These are phyloP conservation scores for Diaporthe velutina DNA, from an alignment of 2,329 filamentous ascomycete genomes.

Conservation along the genomic window DNA sequence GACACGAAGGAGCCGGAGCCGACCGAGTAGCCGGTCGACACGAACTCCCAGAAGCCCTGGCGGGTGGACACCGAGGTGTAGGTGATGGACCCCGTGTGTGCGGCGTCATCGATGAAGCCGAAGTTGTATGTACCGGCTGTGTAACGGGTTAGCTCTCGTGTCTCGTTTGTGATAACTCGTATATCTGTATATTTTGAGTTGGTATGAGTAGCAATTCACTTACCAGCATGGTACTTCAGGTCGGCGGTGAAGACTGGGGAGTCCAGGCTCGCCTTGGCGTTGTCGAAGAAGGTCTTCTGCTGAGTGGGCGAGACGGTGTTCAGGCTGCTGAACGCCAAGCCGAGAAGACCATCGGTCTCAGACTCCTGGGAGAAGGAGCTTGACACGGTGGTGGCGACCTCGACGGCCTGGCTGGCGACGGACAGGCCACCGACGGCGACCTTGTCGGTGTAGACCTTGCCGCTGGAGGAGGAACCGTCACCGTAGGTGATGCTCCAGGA, in stretches of 20 bases:
- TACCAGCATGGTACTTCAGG: conserved; percentile 48
- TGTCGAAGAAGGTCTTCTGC: conserved; percentile 58
- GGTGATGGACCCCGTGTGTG: conserved; percentile 68
- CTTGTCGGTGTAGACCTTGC: conserved; percentile 49
- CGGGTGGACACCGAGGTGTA: conserved; percentile 66
- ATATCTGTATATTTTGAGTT: too few species aligned
- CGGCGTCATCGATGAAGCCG: conserved; percentile 62
- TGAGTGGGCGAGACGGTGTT: conserved; percentile 57
- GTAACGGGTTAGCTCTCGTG: background rate
- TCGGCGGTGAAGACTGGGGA: conserved; percentile 51
- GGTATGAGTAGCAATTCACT: background rate
- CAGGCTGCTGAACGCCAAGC: conserved; percentile 57
- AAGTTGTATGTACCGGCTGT: conserved; percentile 47
- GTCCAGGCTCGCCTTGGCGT: conserved; percentile 46
- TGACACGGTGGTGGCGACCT: conserved; percentile 57
- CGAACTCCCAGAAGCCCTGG: conserved; percentile 74
- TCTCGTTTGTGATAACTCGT: too few species aligned
- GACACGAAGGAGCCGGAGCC: conserved; percentile 51
- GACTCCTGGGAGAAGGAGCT: conserved; percentile 52
- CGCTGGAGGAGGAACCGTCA: conserved; percentile 49
- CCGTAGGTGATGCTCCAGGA: conserved; percentile 51
- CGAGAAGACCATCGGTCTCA: conserved; percentile 58
- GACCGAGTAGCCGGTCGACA: conserved; percentile 48
- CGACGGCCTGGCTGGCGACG: conserved; percentile 57
- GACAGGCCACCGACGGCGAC: conserved; percentile 52